Evolutionary conservation across 2,329 filamentous ascomycete species (phyloP).

Genomic region (Daldinia sp.): DNA sequence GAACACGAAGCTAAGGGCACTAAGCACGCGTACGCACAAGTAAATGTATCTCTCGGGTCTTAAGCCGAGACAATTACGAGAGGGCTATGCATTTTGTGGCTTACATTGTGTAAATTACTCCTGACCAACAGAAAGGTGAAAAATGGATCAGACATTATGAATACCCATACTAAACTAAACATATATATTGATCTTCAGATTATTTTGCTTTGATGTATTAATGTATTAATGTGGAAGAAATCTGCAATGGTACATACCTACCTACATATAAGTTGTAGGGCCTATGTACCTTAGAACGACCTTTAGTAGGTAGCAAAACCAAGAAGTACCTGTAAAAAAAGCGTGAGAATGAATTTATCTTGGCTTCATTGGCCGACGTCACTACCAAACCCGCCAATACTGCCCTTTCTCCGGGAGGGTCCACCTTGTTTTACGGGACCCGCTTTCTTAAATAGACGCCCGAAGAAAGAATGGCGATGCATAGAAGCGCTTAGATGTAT

Average conservation of each 20-base stretch:
- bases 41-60: slow-evolving; percentile 5
- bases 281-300: too few relatives aligned
- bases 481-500: neutral
- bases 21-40: neutral
- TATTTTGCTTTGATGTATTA: neutral
- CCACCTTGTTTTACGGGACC: neutral
- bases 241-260: neutral
- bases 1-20: slow-evolving; percentile 2
- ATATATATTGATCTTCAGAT: neutral
- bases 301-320: neutral
- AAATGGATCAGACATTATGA: neutral
- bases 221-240: neutral
- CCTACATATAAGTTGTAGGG: too few relatives aligned
- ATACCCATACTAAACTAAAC: neutral
- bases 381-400: neutral
- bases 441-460: slow-evolving; percentile 29
- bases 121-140: neutral
- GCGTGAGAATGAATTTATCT: neutral
- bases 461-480: slow-evolving; percentile 4
- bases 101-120: slow-evolving; percentile 21
- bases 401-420: neutral
- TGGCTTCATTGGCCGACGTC: slow-evolving; percentile 10
- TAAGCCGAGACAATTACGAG: slow-evolving; percentile 10
- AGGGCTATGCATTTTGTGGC: slow-evolving; percentile 27
- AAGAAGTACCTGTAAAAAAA: neutral